Conservation (phyloP, 2,329 filamentous ascomycete genomes). For the Colletotrichum musicola region DNA sequence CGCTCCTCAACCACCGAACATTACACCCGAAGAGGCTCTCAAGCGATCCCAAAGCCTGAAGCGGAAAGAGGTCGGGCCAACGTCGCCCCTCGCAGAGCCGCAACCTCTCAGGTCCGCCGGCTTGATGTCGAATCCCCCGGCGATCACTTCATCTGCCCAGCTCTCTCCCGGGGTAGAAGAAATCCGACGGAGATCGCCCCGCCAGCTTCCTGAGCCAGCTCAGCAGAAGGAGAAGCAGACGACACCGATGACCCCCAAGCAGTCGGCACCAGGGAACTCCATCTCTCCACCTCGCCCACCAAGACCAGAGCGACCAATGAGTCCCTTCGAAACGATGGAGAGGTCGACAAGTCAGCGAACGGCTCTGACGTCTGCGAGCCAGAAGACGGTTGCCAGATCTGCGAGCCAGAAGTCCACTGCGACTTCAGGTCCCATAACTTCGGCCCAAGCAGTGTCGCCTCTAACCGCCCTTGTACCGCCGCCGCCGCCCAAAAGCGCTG, state of each 20-base stretch:
- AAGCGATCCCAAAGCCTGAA: slow-evolving; percentile 52
- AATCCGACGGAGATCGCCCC: slow-evolving; percentile 65
- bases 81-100: slow-evolving; percentile 32
- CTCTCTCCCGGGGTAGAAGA: slow-evolving; percentile 64
- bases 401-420: slow-evolving; percentile 22
- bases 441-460: neutral
- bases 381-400: slow-evolving; percentile 18
- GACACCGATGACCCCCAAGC: slow-evolving; percentile 22
- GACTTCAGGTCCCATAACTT: neutral
- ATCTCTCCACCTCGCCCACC: slow-evolving; percentile 22
- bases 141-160: slow-evolving; percentile 60
- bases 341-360: slow-evolving; percentile 20
- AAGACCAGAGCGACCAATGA: slow-evolving; percentile 22
- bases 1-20: slow-evolving; percentile 51
- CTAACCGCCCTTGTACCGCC: slow-evolving; percentile 11
- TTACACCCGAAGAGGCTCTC: slow-evolving; percentile 49
- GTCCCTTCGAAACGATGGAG: slow-evolving; percentile 20
- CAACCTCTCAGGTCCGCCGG: slow-evolving; percentile 41
- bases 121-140: slow-evolving; percentile 49
- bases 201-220: slow-evolving; percentile 47
- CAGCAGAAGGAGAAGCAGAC: neutral
- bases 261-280: neutral
- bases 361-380: neutral
- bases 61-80: slow-evolving; percentile 51
- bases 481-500: slow-evolving; percentile 27